These are phyloP conservation scores for Paecilomyces sp. DNA, from an alignment of 2,329 filamentous ascomycete genomes.

Conservation along the genomic window DNA sequence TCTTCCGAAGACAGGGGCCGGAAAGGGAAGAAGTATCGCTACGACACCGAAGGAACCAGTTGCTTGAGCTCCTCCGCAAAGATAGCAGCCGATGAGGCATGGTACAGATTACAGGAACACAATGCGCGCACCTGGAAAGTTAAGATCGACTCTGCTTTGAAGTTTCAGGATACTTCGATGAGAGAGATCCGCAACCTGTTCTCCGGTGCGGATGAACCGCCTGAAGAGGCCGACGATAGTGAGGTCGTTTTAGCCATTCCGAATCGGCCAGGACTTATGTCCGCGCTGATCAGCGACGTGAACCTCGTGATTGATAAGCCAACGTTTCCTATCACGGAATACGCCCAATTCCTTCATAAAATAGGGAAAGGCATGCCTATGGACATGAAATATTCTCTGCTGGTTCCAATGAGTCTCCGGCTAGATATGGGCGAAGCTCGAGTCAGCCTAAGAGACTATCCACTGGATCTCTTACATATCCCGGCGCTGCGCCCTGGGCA, in stretches of 20 bases:
- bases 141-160: slow-evolving; percentile 72
- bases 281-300: slow-evolving; percentile 72
- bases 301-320: slow-evolving; percentile 85
- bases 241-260: slow-evolving; percentile 84
- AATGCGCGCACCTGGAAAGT: slow-evolving; percentile 90
- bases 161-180: slow-evolving; percentile 64
- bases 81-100: slow-evolving; percentile 69
- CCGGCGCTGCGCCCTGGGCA: slow-evolving; percentile 74
- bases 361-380: slow-evolving; percentile 96
- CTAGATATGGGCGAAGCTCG: slow-evolving; percentile 85
- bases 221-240: slow-evolving; percentile 72
- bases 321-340: slow-evolving; percentile 74
- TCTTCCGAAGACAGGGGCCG: slow-evolving; percentile 24
- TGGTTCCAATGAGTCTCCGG: slow-evolving; percentile 83
- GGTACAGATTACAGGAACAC: slow-evolving; percentile 65
- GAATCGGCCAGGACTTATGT: slow-evolving; percentile 75
- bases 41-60: slow-evolving; percentile 72
- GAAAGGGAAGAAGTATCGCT: slow-evolving; percentile 43
- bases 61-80: slow-evolving; percentile 66
- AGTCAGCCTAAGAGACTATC: slow-evolving; percentile 85
- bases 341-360: slow-evolving; percentile 75
- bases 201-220: slow-evolving; percentile 72
- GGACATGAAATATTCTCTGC: slow-evolving; percentile 81
- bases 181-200: slow-evolving; percentile 72
- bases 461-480: slow-evolving; percentile 83